Evolutionary conservation across 805 yeast genomes (phyloP), one percentile per base, ranked within the genome.

Genomic region (Saturnispora mendoncae): DNA sequence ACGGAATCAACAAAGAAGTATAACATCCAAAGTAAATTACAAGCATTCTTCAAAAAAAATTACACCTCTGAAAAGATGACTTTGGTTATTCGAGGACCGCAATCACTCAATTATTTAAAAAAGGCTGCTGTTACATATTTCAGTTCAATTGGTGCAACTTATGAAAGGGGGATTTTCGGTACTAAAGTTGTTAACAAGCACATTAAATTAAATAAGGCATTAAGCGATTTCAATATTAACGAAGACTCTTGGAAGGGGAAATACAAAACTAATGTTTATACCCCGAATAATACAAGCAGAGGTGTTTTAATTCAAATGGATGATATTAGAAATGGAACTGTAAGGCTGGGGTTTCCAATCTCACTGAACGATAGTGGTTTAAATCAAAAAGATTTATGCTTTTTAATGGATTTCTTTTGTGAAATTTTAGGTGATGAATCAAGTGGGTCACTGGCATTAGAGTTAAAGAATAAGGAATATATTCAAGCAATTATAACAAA

Each of bases 341-440:
- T 23, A 14, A 35, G 42, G 6, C 12, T 39, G 4, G 39, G 66
- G 15, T 78, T 75, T 54, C 60, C 60, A 0, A 24, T 57, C 8
- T 21, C 37, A 4, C 36, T 44, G 1, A 39, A 39, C 1, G 17
- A 26, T 6, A 12, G 12, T 12, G 36, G 18, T 3, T 23, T 58
- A 10, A 27, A 54, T 0, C 8, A 45, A 4, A 53, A 44, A 30
- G 61, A 63, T 19, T 12, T 58, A 2, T 31, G 41, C 8, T 52
- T 67, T 8, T 66, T 61, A 34, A 58, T 62, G 24, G 56, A 57
- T 9, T 55, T 68, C 3, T 76, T 85, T 80, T 67, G 76, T 41
- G 71, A 72, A 36, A 40, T 80, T 0, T 58, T 80, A 38, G 90
- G 90, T 1, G 78, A 76, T 54, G 90, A 82, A 57, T 58, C 76